Conservation (phyloP, 129 eudicot species). For the Flaveria bidentis region DNA sequence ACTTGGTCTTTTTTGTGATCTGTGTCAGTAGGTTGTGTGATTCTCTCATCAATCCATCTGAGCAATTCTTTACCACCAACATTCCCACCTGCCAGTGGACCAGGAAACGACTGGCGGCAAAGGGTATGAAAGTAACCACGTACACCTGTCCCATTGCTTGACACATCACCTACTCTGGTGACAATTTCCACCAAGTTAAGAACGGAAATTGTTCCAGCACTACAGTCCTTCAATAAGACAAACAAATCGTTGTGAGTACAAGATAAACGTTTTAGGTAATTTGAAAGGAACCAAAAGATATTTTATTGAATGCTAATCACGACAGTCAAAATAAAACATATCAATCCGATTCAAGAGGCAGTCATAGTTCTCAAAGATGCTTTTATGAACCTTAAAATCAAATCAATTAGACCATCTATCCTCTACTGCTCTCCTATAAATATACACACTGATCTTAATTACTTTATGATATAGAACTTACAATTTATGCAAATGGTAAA, state of each 20-base stretch:
- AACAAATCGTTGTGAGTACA: slow-evolving; percentile 4
- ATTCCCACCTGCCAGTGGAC: slow-evolving; percentile 88
- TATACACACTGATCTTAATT: neutral
- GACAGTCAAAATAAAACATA: neutral
- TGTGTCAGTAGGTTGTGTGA: slow-evolving; percentile 50
- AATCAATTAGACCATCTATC: neutral
- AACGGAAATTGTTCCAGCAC: slow-evolving; percentile 59
- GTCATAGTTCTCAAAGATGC: neutral
- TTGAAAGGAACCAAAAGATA: slow-evolving; percentile 3
- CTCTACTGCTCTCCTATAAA: neutral
- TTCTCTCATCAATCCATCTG: slow-evolving; percentile 93
- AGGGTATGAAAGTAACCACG: slow-evolving; percentile 65
- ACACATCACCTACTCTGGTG: slow-evolving; percentile 38
- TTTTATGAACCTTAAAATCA: neutral
- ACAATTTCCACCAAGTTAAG: slow-evolving; percentile 74
- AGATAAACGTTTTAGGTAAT: slow-evolving; percentile 22
- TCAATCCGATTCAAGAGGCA: neutral
- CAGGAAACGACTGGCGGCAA: slow-evolving; percentile 77
- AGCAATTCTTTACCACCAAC: slow-evolving; percentile 71
- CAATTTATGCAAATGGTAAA: neutral
- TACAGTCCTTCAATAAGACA: slow-evolving; percentile 47
- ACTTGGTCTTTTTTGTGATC: slow-evolving; percentile 55
- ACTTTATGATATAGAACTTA: neutral
- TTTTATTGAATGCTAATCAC: neutral
- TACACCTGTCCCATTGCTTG: slow-evolving; percentile 44